These are phyloP conservation scores for Hylodesmum podocarpum DNA, from an alignment of 306 rosid species.

Conservation along the genomic window DNA sequence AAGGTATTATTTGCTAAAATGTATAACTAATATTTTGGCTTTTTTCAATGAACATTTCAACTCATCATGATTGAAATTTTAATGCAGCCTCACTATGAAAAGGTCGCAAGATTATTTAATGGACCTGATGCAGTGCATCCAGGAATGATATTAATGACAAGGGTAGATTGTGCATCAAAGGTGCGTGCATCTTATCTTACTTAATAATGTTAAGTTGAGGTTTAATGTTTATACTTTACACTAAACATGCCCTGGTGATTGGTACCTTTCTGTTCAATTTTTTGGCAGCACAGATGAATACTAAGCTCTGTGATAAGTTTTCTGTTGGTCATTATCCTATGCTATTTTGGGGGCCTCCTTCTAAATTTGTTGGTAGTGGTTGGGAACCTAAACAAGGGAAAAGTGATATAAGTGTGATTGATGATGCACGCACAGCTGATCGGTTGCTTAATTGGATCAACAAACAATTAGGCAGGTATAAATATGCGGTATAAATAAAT, in stretches of 20 bases:
- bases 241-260: conserved; percentile 41
- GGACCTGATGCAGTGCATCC: conserved; percentile 96
- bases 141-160: conserved; percentile 78
- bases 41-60: neutral
- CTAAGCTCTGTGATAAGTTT: conserved; percentile 89
- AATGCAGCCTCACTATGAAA: conserved; percentile 89
- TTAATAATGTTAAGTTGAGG: neutral
- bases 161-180: conserved; percentile 95
- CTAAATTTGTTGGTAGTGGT: conserved; percentile 72
- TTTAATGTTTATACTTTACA: conserved; percentile 3
- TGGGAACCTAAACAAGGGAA: conserved; percentile 80
- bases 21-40: neutral
- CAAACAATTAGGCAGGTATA: conserved; percentile 87
- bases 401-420: conserved; percentile 59
- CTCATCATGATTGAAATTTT: conserved; percentile 25
- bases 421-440: conserved; percentile 76
- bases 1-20: conserved; percentile 59
- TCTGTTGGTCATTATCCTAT: conserved; percentile 90
- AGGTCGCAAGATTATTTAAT: conserved; percentile 94
- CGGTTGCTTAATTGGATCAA: conserved; percentile 85
- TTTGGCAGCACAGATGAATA: conserved; percentile 97
- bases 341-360: conserved; percentile 93
- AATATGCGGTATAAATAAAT: conserved; percentile 39
- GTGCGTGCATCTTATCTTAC: conserved; percentile 42
- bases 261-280: conserved; percentile 43